phyloP scores from a whole-genome alignment of 352 stramenopile species.

The Pythium plurisporium region DNA sequence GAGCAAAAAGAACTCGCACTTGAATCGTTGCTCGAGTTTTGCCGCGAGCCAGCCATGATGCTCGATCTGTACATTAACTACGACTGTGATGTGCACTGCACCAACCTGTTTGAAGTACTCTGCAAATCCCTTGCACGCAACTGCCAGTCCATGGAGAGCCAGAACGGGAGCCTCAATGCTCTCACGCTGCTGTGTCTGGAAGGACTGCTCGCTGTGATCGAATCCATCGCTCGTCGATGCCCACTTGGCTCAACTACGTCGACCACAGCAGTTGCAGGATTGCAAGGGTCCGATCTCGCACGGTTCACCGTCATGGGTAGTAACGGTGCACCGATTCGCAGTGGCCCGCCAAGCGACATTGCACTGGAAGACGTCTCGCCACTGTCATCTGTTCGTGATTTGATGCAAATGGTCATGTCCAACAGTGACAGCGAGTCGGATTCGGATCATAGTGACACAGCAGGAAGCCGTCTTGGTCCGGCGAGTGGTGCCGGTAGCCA shows the following conservation, averaged over 20 bases:
- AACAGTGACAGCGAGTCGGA: slow-evolving; percentile 74
- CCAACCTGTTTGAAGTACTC: slow-evolving; percentile 98
- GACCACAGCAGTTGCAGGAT: slow-evolving; percentile 13
- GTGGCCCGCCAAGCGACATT: slow-evolving; percentile 34
- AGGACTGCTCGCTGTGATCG: slow-evolving; percentile 91
- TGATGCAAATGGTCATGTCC: slow-evolving; percentile 83
- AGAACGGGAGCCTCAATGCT: slow-evolving; percentile 56
- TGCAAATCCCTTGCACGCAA: slow-evolving; percentile 91
- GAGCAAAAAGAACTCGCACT: slow-evolving; percentile 85
- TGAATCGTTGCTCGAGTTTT: slow-evolving; percentile 97
- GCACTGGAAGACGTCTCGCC: slow-evolving; percentile 79
- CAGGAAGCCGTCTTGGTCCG: slow-evolving; percentile 16
- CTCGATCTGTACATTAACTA: slow-evolving; percentile 99
- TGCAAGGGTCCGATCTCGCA: slow-evolving; percentile 67
- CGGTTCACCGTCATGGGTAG: slow-evolving; percentile 36
- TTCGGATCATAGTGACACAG: slow-evolving; percentile 43
- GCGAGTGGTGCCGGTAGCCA: not conserved
- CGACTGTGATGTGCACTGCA: slow-evolving; percentile 98
- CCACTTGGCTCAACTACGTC: slow-evolving; percentile 37
- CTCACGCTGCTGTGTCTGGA: slow-evolving; percentile 73
- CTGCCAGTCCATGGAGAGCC: slow-evolving; percentile 66
- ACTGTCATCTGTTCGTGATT: slow-evolving; percentile 73
- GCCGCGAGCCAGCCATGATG: slow-evolving; percentile 95
- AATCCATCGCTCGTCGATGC: slow-evolving; percentile 89
- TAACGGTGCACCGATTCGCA: slow-evolving; percentile 6